phyloP scores from a whole-genome alignment of 148 eudicot species.

The Camellia japonica region DNA sequence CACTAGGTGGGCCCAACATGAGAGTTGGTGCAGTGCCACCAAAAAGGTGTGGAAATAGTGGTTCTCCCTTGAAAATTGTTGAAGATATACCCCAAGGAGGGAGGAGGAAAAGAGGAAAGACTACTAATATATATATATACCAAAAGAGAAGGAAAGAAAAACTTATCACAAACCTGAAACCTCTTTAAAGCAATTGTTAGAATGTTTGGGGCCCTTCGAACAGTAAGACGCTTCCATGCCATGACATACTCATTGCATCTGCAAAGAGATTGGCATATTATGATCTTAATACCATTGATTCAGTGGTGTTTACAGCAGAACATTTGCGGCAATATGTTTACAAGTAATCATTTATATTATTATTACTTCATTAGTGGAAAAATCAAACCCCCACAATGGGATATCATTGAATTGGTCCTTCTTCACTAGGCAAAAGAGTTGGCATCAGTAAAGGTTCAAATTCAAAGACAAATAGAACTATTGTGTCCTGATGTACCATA shows the following conservation, averaged over 20 bases:
- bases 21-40: neutral
- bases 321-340: neutral
- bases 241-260: constrained; percentile 91
- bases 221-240: constrained; percentile 80
- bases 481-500: neutral
- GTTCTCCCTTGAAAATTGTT: neutral
- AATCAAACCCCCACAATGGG: no score
- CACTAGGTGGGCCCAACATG: neutral
- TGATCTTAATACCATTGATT: neutral
- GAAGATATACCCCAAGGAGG: neutral
- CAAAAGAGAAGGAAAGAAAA: neutral
- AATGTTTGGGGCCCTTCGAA: constrained; percentile 77
- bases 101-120: neutral
- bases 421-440: neutral
- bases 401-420: neutral
- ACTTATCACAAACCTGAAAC: constrained; percentile 65
- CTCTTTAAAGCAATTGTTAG: constrained; percentile 91
- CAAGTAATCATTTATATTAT: neutral
- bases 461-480: neutral
- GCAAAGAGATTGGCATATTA: constrained; percentile 25
- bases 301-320: neutral
- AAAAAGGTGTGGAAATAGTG: neutral
- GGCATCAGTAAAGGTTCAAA: neutral
- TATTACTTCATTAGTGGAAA: neutral
- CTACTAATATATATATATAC: neutral